Conservation (phyloP, 345 rosid genomes). For the Rhodamnia rubescens region DNA sequence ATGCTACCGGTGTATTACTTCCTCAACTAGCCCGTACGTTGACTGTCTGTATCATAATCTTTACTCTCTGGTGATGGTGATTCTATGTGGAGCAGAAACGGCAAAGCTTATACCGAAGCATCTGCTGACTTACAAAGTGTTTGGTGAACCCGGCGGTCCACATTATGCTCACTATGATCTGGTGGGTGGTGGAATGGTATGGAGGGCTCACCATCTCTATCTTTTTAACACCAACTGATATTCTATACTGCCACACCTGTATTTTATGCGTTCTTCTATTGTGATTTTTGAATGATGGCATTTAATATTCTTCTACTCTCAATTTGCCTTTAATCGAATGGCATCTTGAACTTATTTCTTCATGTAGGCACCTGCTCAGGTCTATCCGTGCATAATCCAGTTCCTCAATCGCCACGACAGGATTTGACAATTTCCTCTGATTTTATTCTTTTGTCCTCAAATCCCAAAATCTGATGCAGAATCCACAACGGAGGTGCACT, state of each 20-base stretch:
- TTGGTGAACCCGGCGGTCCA: conserved; percentile 70
- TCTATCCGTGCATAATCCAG: conserved; percentile 40
- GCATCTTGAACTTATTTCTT: neutral
- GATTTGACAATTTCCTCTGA: conserved; percentile 1
- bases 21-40: neutral
- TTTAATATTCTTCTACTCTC: neutral
- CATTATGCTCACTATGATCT: conserved; percentile 84
- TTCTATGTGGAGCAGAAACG: conserved; percentile 41
- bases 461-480: neutral
- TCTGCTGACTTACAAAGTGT: conserved; percentile 48
- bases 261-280: neutral
- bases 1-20: neutral
- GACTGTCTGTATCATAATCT: neutral
- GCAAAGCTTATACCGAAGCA: conserved; percentile 53
- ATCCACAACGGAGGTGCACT: neutral
- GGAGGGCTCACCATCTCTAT: neutral
- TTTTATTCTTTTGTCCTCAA: neutral
- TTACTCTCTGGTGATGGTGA: neutral
- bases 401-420: conserved; percentile 56
- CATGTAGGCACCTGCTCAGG: conserved; percentile 44
- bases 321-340: neutral
- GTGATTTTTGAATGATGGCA: neutral
- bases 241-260: neutral
- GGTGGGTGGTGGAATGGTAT: conserved; percentile 58
- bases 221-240: neutral